These are phyloP conservation scores for Myxozyma lipomycoides DNA, from an alignment of 805 yeast species.

Conservation along the genomic window DNA sequence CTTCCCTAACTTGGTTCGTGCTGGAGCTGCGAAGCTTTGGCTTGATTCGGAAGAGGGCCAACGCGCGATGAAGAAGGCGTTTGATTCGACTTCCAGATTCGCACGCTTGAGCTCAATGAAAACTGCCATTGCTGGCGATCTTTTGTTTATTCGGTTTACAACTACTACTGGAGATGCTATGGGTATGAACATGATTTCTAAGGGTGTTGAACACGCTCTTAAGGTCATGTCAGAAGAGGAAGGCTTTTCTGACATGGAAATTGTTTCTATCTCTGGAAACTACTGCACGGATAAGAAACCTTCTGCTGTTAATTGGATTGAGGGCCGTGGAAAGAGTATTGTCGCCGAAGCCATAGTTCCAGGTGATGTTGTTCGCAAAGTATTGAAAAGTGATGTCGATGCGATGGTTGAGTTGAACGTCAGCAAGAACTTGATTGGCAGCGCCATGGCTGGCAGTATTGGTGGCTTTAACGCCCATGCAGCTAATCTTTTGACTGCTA, in stretches of 20 bases:
- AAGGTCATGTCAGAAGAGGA: conserved; percentile 78
- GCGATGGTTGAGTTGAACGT: conserved; percentile 87
- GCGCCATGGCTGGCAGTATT: conserved; percentile 96
- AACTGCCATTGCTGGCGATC: conserved; percentile 91
- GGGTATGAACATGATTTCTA: conserved; percentile 99
- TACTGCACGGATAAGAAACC: conserved; percentile 97
- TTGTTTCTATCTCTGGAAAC: conserved; percentile 92
- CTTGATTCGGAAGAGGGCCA: conserved; percentile 94
- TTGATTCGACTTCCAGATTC: conserved; percentile 94
- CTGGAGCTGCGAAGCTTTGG: conserved; percentile 95
- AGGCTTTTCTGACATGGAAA: conserved; percentile 92
- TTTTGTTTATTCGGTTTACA: conserved; percentile 83
- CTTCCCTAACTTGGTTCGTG: conserved; percentile 75
- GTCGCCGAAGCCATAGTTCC: conserved; percentile 96
- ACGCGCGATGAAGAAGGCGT: conserved; percentile 72
- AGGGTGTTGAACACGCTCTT: conserved; percentile 89
- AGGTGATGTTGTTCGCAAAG: conserved; percentile 68
- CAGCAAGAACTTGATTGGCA: conserved; percentile 86
- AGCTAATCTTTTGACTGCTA: conserved; percentile 92
- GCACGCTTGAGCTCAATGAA: conserved; percentile 89
- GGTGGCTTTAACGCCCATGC: conserved; percentile 99
- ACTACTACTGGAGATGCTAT: conserved; percentile 99
- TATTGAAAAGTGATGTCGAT: conserved; percentile 86
- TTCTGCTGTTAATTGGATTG: conserved; percentile 98
- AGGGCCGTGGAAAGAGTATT: conserved; percentile 97